Percentiles rank a stretch among this genome's conserved stretches.
phyloP scores from a whole-genome alignment of 208 protist genomes.

The Acanthamoeba royreba region DNA sequence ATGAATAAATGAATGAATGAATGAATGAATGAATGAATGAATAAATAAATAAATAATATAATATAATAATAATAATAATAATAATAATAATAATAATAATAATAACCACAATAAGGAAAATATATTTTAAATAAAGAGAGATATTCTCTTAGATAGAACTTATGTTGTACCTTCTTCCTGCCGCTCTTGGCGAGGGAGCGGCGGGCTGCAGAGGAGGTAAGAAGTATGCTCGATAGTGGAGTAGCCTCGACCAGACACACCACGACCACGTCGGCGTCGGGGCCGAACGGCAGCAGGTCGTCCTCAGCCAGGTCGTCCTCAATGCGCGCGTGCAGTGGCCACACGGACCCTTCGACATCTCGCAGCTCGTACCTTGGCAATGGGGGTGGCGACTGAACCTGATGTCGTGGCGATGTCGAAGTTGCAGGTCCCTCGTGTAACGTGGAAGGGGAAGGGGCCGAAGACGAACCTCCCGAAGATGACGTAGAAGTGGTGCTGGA shows the following conservation, averaged over 20 bases:
- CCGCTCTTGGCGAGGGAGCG: background rate
- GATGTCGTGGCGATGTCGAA: no score
- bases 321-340: background rate
- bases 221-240: background rate
- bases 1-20: no score
- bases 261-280: background rate
- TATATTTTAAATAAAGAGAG: no score
- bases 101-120: no score
- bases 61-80: no score
- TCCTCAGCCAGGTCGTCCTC: background rate
- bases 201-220: background rate
- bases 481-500: background rate
- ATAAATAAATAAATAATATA: no score
- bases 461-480: no score
- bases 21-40: no score
- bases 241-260: background rate
- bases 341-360: background rate
- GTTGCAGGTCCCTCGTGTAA: no score
- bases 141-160: no score
- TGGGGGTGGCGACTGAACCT: background rate
- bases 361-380: background rate
- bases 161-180: slow-evolving; percentile 11
- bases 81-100: no score
- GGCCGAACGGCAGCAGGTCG: background rate
- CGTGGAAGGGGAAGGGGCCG: no score